These are phyloP conservation scores for Emericellopsis cladophorae DNA, from an alignment of 2,329 filamentous ascomycete species.

Conservation along the genomic window DNA sequence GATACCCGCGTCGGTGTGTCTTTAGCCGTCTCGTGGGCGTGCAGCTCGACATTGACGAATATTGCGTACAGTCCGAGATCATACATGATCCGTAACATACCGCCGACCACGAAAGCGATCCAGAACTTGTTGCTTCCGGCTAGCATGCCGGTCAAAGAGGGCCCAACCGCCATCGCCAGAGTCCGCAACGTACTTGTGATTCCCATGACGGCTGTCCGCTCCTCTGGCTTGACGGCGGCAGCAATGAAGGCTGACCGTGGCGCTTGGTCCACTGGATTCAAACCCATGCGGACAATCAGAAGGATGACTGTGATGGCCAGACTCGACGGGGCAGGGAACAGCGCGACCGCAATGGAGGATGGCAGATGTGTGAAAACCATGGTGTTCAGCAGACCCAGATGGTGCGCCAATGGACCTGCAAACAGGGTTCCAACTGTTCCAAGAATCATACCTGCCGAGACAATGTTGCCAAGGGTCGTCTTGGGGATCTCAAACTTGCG, in stretches of 20 bases:
- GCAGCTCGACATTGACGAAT: conserved; percentile 44
- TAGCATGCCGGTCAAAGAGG: conserved; percentile 40
- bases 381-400: conserved; percentile 50
- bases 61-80: conserved; percentile 45
- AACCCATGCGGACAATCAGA: conserved; percentile 43
- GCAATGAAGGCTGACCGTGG: conserved; percentile 55
- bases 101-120: conserved; percentile 48
- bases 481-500: conserved; percentile 41
- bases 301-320: conserved; percentile 40
- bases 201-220: conserved; percentile 59
- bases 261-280: conserved; percentile 60
- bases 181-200: conserved; percentile 51
- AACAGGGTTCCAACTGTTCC: conserved; percentile 40
- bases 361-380: conserved; percentile 53
- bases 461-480: conserved; percentile 45
- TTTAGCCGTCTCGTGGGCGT: conserved; percentile 23
- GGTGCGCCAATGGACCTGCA: conserved; percentile 41
- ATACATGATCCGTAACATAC: conserved; percentile 38
- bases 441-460: conserved; percentile 40
- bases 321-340: conserved; percentile 42
- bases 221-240: conserved; percentile 49
- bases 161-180: conserved; percentile 40
- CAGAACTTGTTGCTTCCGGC: conserved; percentile 41
- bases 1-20: background rate
- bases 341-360: conserved; percentile 44